These are phyloP conservation scores for Taphrina wiesneri DNA, from an alignment of 1,139 yeast species.

Conservation along the genomic window DNA sequence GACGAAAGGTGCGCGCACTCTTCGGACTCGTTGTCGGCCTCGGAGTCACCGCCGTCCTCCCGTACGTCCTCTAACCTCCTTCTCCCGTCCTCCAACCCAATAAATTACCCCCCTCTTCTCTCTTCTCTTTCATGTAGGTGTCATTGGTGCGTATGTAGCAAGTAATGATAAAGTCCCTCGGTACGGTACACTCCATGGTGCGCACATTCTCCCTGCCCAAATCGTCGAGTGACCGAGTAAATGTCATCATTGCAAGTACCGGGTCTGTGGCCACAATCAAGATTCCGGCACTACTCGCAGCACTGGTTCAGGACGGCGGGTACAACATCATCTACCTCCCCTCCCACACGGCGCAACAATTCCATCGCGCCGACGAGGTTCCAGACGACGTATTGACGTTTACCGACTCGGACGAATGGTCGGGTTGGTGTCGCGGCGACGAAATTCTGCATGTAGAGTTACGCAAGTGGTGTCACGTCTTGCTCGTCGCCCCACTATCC, in stretches of 20 bases:
- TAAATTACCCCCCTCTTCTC: neutral
- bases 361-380: conserved; percentile 57
- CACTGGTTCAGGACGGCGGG: neutral
- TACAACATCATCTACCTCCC: conserved; percentile 66
- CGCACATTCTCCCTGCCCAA: neutral
- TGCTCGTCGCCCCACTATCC: conserved; percentile 86
- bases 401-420: conserved; percentile 95
- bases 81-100: neutral
- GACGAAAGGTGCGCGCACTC: conserved; percentile 36
- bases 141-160: neutral
- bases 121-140: neutral
- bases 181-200: neutral
- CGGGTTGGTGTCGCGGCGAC: conserved; percentile 52
- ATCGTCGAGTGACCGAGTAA: neutral
- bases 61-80: conserved; percentile 19
- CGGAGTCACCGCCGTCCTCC: conserved; percentile 35
- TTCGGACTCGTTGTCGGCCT: conserved; percentile 36
- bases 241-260: conserved; percentile 84
- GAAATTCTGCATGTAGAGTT: conserved; percentile 82
- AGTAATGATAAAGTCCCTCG: neutral
- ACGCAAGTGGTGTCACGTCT: conserved; percentile 92
- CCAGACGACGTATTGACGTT: conserved; percentile 84
- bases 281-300: conserved; percentile 53
- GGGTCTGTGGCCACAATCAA: conserved; percentile 97
- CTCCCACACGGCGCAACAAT: conserved; percentile 65